phyloP scores from a whole-genome alignment of 2,329 filamentous ascomycete genomes.

The Ophiostoma perfectum region DNA sequence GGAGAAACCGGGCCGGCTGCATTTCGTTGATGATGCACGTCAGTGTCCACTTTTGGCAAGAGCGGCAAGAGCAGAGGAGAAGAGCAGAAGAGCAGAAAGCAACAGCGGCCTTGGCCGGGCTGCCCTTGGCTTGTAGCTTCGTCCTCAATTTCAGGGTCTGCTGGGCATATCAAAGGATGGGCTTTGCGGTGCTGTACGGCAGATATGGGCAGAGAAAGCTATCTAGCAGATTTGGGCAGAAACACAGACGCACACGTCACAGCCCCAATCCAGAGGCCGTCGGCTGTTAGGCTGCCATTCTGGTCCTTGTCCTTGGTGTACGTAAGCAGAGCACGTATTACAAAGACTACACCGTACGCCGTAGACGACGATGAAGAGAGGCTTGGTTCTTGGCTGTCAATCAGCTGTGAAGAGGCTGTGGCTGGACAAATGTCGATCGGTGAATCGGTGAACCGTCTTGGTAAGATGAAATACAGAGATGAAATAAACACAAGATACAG shows the following conservation, averaged over 20 bases:
- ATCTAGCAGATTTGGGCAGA: neutral
- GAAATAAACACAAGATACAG: neutral
- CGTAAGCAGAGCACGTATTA: too few species aligned
- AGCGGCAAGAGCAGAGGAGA: neutral
- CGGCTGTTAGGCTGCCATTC: slow-evolving; percentile 5
- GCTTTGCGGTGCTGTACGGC: neutral
- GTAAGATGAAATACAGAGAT: neutral
- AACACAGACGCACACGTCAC: slow-evolving; percentile 4
- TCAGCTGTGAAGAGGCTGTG: too few species aligned
- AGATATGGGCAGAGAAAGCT: neutral
- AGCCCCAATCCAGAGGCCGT: neutral
- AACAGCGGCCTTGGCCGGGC: too few species aligned
- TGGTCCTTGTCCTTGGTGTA: neutral
- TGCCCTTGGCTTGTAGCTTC: neutral
- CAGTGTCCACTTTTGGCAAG: slow-evolving; percentile 4
- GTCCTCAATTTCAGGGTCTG: neutral
- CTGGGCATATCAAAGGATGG: neutral
- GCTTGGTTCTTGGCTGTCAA: too few species aligned
- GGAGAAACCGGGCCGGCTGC: slow-evolving; percentile 3
- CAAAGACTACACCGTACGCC: too few species aligned
- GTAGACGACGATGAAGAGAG: too few species aligned
- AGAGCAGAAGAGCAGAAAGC: too few species aligned
- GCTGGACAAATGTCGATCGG: too few species aligned
- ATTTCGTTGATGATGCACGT: neutral
- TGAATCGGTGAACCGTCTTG: neutral